Evolutionary conservation across 768 basidiomycete species (phyloP), one percentile per base, ranked within the genome.

Genomic region (Tephrocybe sp.): DNA sequence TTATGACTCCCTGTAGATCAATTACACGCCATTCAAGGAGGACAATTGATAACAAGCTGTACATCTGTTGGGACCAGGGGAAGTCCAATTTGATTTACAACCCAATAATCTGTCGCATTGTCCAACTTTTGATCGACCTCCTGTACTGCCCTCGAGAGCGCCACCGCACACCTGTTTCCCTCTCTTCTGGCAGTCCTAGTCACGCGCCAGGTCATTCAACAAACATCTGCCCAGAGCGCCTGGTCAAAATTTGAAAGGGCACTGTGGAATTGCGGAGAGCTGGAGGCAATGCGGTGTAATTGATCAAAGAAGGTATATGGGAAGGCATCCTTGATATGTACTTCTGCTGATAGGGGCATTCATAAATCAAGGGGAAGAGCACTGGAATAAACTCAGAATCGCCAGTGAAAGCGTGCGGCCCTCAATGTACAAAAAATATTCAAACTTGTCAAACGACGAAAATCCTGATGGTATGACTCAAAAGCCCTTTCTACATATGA

Each of bases 131-230:
- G 73, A 50, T 80, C 73, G 10, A 84, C 88, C 64, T 88, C 89
- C 52, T 79, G 82, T 24, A 96, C 77, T 2, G 90, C 92, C 34
- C 84, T 77, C 66, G 96, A 72, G 67, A 96, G 95, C 6, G 90
- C 83, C 36, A 73, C 81, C 5, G n/a, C n/a, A 94, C 76, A 3
- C 91, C 83, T 4, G 76, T 77, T 0, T 92, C 93, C 7, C 93
- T 93, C 59, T 87, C 88, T 61, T 88, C 90, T 0, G 91, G 90
- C 32, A 97, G 70, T 2, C 93, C 93, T 6, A 97, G 73, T 23
- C 79, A 28, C 84, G 73, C 51, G 95, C 90, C 17, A 95, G 74
- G 1, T 78, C 81, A 5, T 84, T 85, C 2, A 94, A 71, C 45
- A 92, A 68, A 7, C 93, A n/a, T n/a, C 93, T 0, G 89, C 93